Evolutionary conservation across 768 basidiomycete genomes (phyloP).

Genomic region (Trametes cubensis): DNA sequence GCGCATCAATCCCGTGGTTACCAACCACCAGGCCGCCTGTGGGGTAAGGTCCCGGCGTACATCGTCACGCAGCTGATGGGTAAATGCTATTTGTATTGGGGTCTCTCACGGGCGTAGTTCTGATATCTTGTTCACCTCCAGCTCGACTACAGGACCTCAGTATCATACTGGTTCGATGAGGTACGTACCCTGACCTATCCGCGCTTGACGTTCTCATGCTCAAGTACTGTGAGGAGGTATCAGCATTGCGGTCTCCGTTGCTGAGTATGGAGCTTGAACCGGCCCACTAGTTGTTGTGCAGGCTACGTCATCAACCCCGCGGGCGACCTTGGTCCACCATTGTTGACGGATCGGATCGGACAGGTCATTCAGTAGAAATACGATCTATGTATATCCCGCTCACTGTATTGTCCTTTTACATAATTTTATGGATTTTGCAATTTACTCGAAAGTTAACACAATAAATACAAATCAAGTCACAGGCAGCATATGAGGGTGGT

Average conservation of each 20-base stretch:
- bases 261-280: not conserved
- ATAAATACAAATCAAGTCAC: too few relatives aligned
- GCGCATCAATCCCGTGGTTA: conserved; percentile 57
- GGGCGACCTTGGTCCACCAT: conserved; percentile 44
- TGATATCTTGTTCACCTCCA: conserved; percentile 18
- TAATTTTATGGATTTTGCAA: too few relatives aligned
- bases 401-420: too few relatives aligned
- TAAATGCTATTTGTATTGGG: conserved; percentile 34
- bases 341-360: too few relatives aligned
- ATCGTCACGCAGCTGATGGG: conserved; percentile 69
- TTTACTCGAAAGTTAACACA: too few relatives aligned
- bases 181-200: conserved; percentile 24
- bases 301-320: conserved; percentile 71
- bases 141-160: conserved; percentile 46
- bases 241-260: conserved; percentile 45
- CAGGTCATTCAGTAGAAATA: too few relatives aligned
- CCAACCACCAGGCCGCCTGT: conserved; percentile 74
- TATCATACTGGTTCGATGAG: conserved; percentile 51
- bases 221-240: conserved; percentile 45
- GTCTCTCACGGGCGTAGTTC: not conserved
- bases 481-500: too few relatives aligned
- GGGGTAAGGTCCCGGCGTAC: conserved; percentile 77
- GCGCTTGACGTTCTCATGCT: not conserved
- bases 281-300: conserved; percentile 20
- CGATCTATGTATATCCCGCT: too few relatives aligned